A percentile compares a stretch with the other conserved stretches of the same genome.
Evolutionary conservation across 2,329 filamentous ascomycete species (phyloP).

Genomic region (Fonsecaea pedrosoi): DNA sequence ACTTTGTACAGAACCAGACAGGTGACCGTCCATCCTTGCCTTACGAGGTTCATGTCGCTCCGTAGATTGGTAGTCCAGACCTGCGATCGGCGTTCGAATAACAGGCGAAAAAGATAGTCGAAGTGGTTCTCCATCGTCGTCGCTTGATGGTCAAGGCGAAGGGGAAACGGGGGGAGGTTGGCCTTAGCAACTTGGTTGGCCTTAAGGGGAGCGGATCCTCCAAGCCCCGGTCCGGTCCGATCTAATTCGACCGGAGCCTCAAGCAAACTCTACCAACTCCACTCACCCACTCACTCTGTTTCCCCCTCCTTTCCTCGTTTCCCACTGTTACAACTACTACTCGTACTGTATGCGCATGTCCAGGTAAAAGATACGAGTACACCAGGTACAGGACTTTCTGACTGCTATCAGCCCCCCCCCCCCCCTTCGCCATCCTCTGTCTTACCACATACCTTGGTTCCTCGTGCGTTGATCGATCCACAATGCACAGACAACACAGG

Average conservation of each 20-base stretch:
- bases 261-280: not conserved
- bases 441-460: conserved; percentile 3
- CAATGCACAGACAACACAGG: not conserved
- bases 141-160: not conserved
- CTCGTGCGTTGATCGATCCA: conserved; percentile 7
- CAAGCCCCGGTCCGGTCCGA: conserved; percentile 9
- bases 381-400: not conserved
- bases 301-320: not conserved
- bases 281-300: not conserved
- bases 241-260: not conserved
- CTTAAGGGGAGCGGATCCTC: not conserved
- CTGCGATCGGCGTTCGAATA: conserved; percentile 5
- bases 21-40: not conserved
- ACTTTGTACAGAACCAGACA: conserved; percentile 2
- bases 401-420: not conserved
- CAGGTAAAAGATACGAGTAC: too few species aligned
- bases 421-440: conserved; percentile 3
- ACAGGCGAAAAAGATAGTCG: conserved; percentile 14
- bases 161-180: not conserved
- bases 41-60: not conserved
- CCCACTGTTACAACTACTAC: too few species aligned
- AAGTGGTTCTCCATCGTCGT: not conserved
- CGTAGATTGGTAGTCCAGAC: conserved; percentile 6
- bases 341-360: too few species aligned
- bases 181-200: not conserved